phyloP scores from a whole-genome alignment of 805 yeast genomes.

The Teunomyces lycoperdinae region DNA sequence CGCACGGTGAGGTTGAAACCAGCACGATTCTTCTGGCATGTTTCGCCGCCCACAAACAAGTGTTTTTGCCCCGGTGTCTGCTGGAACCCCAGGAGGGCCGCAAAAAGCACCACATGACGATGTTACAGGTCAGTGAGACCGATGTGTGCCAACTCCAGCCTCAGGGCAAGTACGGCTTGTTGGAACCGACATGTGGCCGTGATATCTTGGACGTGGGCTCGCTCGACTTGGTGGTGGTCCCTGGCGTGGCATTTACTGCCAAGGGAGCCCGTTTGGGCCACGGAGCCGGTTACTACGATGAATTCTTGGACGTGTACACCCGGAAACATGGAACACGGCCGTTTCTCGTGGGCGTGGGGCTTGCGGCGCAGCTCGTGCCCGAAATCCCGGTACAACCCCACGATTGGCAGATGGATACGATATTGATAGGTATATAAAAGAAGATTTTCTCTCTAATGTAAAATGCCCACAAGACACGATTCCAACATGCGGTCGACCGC shows the following conservation, averaged over 20 bases:
- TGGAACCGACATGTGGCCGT: conserved; percentile 57
- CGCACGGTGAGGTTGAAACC: conserved; percentile 66
- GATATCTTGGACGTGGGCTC: conserved; percentile 34
- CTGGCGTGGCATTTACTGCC: conserved; percentile 77
- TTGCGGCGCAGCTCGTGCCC: conserved; percentile 58
- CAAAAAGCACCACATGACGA: conserved; percentile 46
- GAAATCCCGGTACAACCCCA: conserved; percentile 58
- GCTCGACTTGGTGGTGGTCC: conserved; percentile 73
- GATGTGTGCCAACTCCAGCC: conserved; percentile 53
- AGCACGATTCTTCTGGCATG: conserved; percentile 48
- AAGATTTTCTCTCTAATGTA: conserved; percentile 7
- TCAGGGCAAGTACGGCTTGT: conserved; percentile 61
- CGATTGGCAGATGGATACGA: conserved; percentile 57
- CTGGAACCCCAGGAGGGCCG: conserved; percentile 25
- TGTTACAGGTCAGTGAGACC: conserved; percentile 47
- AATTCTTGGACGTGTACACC: conserved; percentile 31
- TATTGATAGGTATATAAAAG: conserved; percentile 41
- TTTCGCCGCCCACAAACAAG: conserved; percentile 47
- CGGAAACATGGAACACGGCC: conserved; percentile 31
- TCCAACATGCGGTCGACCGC: conserved; percentile 79
- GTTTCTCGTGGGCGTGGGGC: conserved; percentile 58
- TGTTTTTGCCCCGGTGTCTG: conserved; percentile 58
- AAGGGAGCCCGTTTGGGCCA: conserved; percentile 69
- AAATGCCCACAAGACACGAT: conserved; percentile 71
- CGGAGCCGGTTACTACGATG: conserved; percentile 93